Evolutionary conservation across 139 green algal species (phyloP).

Genomic region (Volvox reticuliferus): DNA sequence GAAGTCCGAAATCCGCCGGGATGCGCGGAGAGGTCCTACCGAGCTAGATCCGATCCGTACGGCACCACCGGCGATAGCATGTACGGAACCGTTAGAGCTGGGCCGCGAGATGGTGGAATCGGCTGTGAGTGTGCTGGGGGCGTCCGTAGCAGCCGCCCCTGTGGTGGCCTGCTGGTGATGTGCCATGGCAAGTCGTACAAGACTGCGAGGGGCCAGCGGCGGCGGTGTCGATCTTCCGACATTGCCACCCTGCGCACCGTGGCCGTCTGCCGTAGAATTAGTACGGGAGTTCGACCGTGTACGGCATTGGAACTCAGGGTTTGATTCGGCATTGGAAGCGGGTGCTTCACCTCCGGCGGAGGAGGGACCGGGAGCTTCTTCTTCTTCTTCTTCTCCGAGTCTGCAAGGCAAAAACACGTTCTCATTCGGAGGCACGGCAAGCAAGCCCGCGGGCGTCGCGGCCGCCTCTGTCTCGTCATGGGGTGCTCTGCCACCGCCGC

Average conservation of each 20-base stretch:
- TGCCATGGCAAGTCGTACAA: slow-evolving; percentile 10
- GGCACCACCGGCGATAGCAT: not conserved
- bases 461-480: too few relatives aligned
- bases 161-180: not conserved
- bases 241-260: not conserved
- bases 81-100: not conserved
- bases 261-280: not conserved
- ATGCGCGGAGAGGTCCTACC: not conserved
- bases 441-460: too few relatives aligned
- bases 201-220: not conserved
- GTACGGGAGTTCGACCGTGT: not conserved
- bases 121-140: not conserved
- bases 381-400: not conserved
- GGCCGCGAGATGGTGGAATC: not conserved
- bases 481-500: not conserved
- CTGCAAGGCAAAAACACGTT: too few relatives aligned
- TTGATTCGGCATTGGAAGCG: not conserved
- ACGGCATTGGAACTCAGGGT: not conserved
- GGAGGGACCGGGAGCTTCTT: not conserved
- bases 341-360: not conserved
- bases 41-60: not conserved
- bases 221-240: not conserved
- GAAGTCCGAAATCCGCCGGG: too few relatives aligned
- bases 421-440: too few relatives aligned
- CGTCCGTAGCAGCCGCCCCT: not conserved